Conservation (phyloP, 2,329 filamentous ascomycete species). For the Didymella pinodella region DNA sequence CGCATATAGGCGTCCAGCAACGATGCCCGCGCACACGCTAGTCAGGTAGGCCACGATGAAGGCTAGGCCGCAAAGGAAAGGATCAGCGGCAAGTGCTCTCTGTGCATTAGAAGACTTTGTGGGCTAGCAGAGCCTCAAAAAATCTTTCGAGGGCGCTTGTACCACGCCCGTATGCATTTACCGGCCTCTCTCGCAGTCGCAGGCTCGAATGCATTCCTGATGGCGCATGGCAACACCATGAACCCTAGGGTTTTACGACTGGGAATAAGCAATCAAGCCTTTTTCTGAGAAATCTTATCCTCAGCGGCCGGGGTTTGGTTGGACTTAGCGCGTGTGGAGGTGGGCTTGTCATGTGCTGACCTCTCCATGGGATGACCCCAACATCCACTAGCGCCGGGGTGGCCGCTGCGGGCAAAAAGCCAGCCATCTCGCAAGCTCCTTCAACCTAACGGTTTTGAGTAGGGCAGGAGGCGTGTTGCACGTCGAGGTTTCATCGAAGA, state of each 20-base stretch:
- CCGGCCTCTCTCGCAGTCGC: not conserved
- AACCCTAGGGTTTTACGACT: not conserved
- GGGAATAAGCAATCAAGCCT: not conserved
- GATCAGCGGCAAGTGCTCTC: constrained; percentile 2
- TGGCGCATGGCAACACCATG: not conserved
- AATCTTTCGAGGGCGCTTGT: not conserved
- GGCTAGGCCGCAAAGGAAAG: constrained; percentile 5
- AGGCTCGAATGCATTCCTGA: not conserved
- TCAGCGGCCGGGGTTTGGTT: constrained; percentile 2
- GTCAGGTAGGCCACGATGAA: not conserved
- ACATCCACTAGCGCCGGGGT: constrained; percentile 5
- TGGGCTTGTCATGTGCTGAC: constrained; percentile 7
- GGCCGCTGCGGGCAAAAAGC: not conserved
- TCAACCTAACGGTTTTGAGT: constrained; percentile 1
- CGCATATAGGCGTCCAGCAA: constrained; percentile 6
- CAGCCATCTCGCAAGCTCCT: not conserved
- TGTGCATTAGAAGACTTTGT: not conserved
- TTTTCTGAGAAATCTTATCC: constrained; percentile 7
- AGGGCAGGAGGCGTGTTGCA: constrained; percentile 1
- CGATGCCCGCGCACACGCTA: constrained; percentile 2
- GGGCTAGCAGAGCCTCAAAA: constrained; percentile 8
- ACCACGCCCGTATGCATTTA: not conserved
- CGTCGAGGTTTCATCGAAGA: constrained; percentile 8
- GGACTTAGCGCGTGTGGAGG: constrained; percentile 9
- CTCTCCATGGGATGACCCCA: constrained; percentile 1